Evolutionary conservation across 108 stramenopile species (phyloP), one percentile per base, ranked within the genome.

Genomic region (Stephanodiscus minutulus): DNA sequence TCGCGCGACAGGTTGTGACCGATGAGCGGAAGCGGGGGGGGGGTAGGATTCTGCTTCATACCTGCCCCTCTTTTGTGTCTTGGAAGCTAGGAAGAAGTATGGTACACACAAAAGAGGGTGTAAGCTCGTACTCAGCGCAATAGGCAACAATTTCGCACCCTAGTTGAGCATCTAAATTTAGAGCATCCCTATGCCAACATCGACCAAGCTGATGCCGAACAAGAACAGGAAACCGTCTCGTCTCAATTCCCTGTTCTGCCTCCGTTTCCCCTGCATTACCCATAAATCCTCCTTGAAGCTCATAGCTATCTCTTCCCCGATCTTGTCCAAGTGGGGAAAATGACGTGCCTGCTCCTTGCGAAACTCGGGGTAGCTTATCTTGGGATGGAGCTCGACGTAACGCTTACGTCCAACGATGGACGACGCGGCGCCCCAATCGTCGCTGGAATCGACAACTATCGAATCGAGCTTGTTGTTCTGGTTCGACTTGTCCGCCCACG

Each of bases 401-500:
- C 95, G 89, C 65, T 93, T 93, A 5, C 86, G 80, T 50, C 91
- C 84, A 77, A 77, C 55, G 12, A 83, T 67, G 3, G 72, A 66
- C 3, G 72, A 81, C 22, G 81, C 81, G 24, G 82, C 72, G 0
- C 57, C 82, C 83, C 80, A 83, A 61, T 77, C 89, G 52, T 74
- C 81, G 44, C 72, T 63, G 22, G 82, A 73, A 58, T 92, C 91
- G 22, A 96, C 87, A 53, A 88, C 68, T 27, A 96, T 86, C 12
- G 86, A 85, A 36, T 92, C 87, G 13, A 92, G 54, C 52, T 84
- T 85, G 67, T 89, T 91, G 61, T 88, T 70, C 69, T 96, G 95
- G 70, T 96, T 91, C 33, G 79, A 69, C 68, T 96, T 96, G 20
- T 92, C 87, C 12, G 92, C 90, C 95, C 95, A 96, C 3, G 92